Percentiles rank a stretch among this genome's conserved stretches.
Evolutionary conservation across 257 asterid genomes (phyloP).

Genomic region (Ophiorrhiza pumila): DNA sequence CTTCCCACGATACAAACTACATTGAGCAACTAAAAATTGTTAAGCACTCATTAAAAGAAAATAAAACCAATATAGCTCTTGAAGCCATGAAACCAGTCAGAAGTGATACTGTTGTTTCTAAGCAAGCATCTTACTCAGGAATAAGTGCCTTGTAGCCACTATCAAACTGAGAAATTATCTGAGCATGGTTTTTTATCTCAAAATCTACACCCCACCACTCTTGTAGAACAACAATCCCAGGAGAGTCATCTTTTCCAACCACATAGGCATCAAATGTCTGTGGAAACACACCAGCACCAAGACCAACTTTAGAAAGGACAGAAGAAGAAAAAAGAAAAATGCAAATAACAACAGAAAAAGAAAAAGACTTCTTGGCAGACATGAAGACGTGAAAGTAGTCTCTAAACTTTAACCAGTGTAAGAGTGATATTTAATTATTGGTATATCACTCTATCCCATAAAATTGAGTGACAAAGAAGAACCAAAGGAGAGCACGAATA

Average conservation of each 20-base stretch:
- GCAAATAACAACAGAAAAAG: neutral
- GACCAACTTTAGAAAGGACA: neutral
- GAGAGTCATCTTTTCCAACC: constrained; percentile 87
- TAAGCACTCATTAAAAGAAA: neutral
- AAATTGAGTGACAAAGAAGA: neutral
- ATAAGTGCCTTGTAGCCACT: constrained; percentile 82
- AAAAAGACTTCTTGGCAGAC: neutral
- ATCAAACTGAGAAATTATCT: constrained; percentile 74
- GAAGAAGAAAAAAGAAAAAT: neutral
- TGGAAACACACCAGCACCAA: neutral
- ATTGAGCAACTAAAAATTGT: constrained; percentile 17
- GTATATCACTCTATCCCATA: too few relatives aligned
- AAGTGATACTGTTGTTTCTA: neutral
- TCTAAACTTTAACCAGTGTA: neutral
- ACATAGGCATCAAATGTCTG: constrained; percentile 93
- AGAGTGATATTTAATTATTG: neutral
- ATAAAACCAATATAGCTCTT: neutral
- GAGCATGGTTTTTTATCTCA: constrained; percentile 96
- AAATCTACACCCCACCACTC: constrained; percentile 99
- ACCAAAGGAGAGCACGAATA: neutral
- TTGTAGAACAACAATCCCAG: constrained; percentile 92
- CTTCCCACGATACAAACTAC: constrained; percentile 88
- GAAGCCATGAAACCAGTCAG: neutral
- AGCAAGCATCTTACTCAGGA: constrained; percentile 70
- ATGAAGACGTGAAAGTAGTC: neutral